phyloP scores from a whole-genome alignment of 1,284 basidiomycete genomes.

The Cryptococcus sp. region DNA sequence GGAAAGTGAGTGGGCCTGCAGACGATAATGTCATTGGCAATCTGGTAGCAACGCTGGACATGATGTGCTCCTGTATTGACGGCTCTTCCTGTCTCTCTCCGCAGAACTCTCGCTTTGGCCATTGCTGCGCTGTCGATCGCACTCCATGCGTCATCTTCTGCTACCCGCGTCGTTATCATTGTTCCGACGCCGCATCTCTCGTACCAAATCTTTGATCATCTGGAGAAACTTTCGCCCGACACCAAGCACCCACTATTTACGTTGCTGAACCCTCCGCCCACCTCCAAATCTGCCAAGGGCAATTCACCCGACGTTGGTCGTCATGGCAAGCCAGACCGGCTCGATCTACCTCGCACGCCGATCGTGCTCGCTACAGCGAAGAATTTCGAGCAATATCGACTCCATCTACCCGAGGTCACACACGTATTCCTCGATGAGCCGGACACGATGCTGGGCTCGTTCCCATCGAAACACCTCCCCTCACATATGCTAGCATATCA shows the following conservation, averaged over 20 bases:
- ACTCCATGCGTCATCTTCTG: not conserved
- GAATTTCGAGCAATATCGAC: constrained; percentile 5
- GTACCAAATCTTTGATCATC: constrained; percentile 26
- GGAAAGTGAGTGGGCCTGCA: constrained; percentile 36
- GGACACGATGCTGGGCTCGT: constrained; percentile 30
- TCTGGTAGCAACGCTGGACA: no score
- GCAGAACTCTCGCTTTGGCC: constrained; percentile 29
- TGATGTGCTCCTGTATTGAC: not conserved
- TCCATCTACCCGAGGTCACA: constrained; percentile 11
- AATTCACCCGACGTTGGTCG: no score
- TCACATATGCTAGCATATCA: constrained; percentile 13
- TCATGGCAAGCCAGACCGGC: not conserved
- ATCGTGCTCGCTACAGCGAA: constrained; percentile 29
- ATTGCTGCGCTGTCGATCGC: constrained; percentile 28
- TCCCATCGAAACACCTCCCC: constrained; percentile 22
- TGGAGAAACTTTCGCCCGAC: constrained; percentile 16
- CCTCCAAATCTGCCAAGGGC: not conserved
- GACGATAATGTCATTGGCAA: no score
- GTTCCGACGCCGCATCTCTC: constrained; percentile 36
- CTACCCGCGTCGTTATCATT: constrained; percentile 23
- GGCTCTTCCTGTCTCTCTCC: not conserved
- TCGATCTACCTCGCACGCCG: constrained; percentile 9
- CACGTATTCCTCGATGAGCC: constrained; percentile 42
- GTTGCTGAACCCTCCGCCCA: constrained; percentile 4
- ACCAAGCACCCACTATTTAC: constrained; percentile 12